Conservation (phyloP, 371 early-diverging fungal genomes). For the Rhizopus sp. region DNA sequence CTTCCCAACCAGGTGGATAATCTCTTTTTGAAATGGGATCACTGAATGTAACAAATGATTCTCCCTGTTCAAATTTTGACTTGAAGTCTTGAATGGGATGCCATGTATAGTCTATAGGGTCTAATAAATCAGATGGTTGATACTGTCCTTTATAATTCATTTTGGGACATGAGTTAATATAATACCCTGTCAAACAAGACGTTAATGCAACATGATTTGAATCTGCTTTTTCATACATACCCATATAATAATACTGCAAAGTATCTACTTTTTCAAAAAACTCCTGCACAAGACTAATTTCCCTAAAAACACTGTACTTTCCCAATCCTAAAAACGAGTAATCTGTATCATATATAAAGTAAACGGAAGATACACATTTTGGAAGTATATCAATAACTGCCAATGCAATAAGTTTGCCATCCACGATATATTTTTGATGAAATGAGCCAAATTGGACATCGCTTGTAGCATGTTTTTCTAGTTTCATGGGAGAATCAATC, state of each 20-base stretch:
- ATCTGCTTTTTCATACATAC: slow-evolving; percentile 30
- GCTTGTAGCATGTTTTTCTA: slow-evolving; percentile 1
- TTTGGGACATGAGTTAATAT: slow-evolving; percentile 76
- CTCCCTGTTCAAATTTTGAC: slow-evolving; percentile 10
- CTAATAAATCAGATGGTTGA: slow-evolving; percentile 82
- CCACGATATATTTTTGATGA: slow-evolving; percentile 86
- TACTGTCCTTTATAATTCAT: slow-evolving; percentile 94
- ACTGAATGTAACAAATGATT: slow-evolving; percentile 45
- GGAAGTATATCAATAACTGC: slow-evolving; percentile 93
- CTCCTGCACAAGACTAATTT: slow-evolving; percentile 63
- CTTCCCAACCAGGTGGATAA: slow-evolving; percentile 16
- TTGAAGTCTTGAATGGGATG: slow-evolving; percentile 25
- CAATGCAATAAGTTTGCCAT: slow-evolving; percentile 79
- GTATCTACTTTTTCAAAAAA: slow-evolving; percentile 23
- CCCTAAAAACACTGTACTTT: slow-evolving; percentile 81
- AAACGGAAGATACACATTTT: slow-evolving; percentile 87
- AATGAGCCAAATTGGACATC: slow-evolving; percentile 71
- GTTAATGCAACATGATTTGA: no score
- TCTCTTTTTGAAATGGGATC: not conserved
- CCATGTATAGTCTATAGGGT: slow-evolving; percentile 57
- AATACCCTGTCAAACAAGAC: slow-evolving; percentile 65
- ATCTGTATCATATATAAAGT: slow-evolving; percentile 91
- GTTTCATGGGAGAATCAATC: slow-evolving; percentile 71
- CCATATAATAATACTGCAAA: slow-evolving; percentile 86
- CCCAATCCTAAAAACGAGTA: slow-evolving; percentile 76